A percentile compares a stretch with the other conserved stretches of the same genome.
phyloP scores from a whole-genome alignment of 306 rosid genomes.

The Neltuma alba region DNA sequence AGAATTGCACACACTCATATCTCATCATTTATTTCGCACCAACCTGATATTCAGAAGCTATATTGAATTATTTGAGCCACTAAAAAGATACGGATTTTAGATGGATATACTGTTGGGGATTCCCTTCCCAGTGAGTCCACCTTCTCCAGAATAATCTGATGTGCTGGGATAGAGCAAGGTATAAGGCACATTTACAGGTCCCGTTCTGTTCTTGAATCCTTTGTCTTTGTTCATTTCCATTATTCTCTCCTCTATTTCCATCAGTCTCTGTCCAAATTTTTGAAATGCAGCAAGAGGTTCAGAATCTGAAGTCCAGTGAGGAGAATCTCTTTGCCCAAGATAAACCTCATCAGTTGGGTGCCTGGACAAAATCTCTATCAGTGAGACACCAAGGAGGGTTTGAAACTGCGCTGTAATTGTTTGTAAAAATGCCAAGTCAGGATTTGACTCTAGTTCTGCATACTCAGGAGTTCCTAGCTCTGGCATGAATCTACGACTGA shows the following conservation, averaged over 20 bases:
- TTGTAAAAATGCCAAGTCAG: conserved; percentile 69
- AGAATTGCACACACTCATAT: background rate
- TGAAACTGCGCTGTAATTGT: conserved; percentile 88
- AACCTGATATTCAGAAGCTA: background rate
- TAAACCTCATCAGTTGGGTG: conserved; percentile 89
- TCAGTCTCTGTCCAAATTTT: conserved; percentile 52
- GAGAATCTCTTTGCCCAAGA: conserved; percentile 73
- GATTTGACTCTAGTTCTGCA: conserved; percentile 62
- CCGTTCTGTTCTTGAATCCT: conserved; percentile 69
- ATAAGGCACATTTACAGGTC: conserved; percentile 72
- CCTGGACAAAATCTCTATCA: conserved; percentile 78
- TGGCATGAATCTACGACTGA: conserved; percentile 93
- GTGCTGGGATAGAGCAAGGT: conserved; percentile 80
- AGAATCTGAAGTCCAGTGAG: conserved; percentile 67
- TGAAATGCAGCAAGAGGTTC: conserved; percentile 64
- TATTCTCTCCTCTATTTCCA: conserved; percentile 63
- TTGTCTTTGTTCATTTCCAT: conserved; percentile 54
- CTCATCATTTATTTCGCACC: background rate
- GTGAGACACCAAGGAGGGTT: conserved; percentile 81
- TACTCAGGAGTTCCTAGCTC: conserved; percentile 79
- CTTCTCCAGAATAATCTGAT: conserved; percentile 63
- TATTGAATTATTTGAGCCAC: background rate
- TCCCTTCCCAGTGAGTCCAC: conserved; percentile 91
- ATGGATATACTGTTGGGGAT: conserved; percentile 88
- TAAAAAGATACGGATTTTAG: conserved; percentile 6